Base-by-base conservation (phyloP, 2,329 filamentous ascomycete species). In the Alternaria consortialis region DNA sequence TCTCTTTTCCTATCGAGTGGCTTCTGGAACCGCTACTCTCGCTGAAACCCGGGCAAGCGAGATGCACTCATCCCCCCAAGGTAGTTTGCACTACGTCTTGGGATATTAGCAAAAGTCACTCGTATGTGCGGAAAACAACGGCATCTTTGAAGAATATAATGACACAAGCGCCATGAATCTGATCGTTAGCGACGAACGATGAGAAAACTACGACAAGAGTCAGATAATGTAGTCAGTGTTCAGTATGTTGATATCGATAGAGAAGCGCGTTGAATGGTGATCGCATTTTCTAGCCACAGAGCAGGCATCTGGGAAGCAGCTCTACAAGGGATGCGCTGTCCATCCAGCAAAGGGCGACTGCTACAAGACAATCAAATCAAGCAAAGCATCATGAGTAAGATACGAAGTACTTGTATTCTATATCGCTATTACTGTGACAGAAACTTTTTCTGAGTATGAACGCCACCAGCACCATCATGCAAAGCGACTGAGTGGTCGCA, bases 401-500 rank as follows among this genome's bases (percentile, higher is more conserved):
- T 53, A 46, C 46, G 37, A 27, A 53, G 36, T 55, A 64, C 54
- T 40, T 64, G 50, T 60, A 60, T 68, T 72, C 68, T 74, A 73
- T 69, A 64, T 67, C 39, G 54, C 62, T 73, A 72, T 72, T 73
- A 71, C 64, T 50, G 53, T 70, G 53, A 62, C 61, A 66, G 63
- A 65, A 44, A 67, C 68, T 74, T 75, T 73, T 74, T 52, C 32
- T 53, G 61, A 54, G 58, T 39, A 53, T 52, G 48, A 72, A 73
- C 65, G 65, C 72, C 70, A 54, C 60, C 61, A 68, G 68, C 67
- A 66, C 68, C 69, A 55, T 63, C 25, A 71, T 74, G 72, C 67
- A 71, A 65, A 61, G 52, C 50, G 58, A 39, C 54, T 42, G 37
- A 63, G 58, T 57, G 47, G 62, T 55, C 46, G 25, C 43, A 40